phyloP scores from a whole-genome alignment of 768 basidiomycete species.

The Psilocybe cyanescens region DNA sequence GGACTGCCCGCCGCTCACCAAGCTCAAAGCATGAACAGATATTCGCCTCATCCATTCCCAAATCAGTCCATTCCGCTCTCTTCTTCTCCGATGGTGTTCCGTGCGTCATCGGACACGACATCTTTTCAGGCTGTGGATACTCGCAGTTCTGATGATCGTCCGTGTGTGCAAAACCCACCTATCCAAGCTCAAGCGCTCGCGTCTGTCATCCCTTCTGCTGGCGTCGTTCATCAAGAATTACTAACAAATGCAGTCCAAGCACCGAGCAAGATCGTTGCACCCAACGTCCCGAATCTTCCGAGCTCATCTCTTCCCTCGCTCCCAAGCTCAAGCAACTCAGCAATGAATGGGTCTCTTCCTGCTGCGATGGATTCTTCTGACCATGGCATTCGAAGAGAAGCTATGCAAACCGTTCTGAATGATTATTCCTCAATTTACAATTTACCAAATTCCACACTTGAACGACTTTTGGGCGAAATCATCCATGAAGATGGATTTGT shows the following conservation, averaged over 20 bases:
- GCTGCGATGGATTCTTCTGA: background rate
- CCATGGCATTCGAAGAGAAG: background rate
- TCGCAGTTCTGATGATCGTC: background rate
- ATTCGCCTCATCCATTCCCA: background rate
- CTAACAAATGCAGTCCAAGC: background rate
- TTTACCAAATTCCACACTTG: slow-evolving; percentile 53
- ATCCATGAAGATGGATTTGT: slow-evolving; percentile 79
- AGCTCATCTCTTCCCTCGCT: slow-evolving; percentile 14
- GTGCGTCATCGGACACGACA: background rate
- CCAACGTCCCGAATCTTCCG: background rate
- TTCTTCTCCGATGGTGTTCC: slow-evolving; percentile 20
- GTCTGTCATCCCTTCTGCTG: background rate
- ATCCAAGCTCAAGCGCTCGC: background rate
- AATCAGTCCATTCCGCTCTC: slow-evolving; percentile 6
- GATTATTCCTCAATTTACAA: slow-evolving; percentile 55
- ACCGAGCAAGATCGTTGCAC: background rate
- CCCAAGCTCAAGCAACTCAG: slow-evolving; percentile 6
- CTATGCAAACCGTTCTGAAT: slow-evolving; percentile 36
- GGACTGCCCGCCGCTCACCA: background rate
- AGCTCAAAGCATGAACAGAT: background rate
- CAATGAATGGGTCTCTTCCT: background rate
- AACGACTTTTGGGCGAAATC: slow-evolving; percentile 60
- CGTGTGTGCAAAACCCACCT: background rate
- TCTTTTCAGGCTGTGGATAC: background rate
- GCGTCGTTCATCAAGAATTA: background rate